These are phyloP conservation scores for Daldinia sp. DNA, from an alignment of 2,329 filamentous ascomycete genomes.

Conservation along the genomic window DNA sequence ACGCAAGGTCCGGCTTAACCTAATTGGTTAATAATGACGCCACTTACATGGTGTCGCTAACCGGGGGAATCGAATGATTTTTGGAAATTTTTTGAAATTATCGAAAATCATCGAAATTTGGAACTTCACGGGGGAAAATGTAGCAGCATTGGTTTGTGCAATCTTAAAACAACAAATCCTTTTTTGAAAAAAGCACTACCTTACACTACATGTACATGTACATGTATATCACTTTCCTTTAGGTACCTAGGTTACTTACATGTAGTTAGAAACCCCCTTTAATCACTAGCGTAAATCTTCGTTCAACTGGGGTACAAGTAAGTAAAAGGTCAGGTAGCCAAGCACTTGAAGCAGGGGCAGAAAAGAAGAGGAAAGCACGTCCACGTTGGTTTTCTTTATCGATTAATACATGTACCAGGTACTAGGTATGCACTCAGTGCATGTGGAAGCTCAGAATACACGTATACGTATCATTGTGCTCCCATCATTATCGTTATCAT, in stretches of 20 bases:
- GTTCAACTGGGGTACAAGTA: slow-evolving; percentile 17
- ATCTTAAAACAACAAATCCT: slow-evolving; percentile 29
- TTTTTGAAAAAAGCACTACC: slow-evolving; percentile 2
- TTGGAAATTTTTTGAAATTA: slow-evolving; percentile 37
- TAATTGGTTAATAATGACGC: slow-evolving; percentile 39
- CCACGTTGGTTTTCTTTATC: slow-evolving; percentile 30
- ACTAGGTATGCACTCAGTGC: no score
- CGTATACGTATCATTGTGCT: slow-evolving; percentile 24
- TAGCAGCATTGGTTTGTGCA: slow-evolving; percentile 32
- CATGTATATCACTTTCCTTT: slow-evolving; percentile 5
- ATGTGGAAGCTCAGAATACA: slow-evolving; percentile 1
- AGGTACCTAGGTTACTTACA: no score
- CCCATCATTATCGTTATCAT: slow-evolving; percentile 12
- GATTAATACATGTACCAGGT: slow-evolving; percentile 21
- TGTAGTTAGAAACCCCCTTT: slow-evolving; percentile 21
- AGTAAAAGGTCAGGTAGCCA: slow-evolving; percentile 5
- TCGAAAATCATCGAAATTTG: slow-evolving; percentile 23
- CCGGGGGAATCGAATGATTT: slow-evolving; percentile 33
- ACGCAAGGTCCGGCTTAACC: slow-evolving; percentile 11
- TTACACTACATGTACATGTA: not conserved
- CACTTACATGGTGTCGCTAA: slow-evolving; percentile 25
- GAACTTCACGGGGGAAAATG: slow-evolving; percentile 11
- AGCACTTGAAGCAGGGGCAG: not conserved
- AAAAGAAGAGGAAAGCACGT: slow-evolving; percentile 18
- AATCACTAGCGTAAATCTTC: slow-evolving; percentile 8